Evolutionary conservation across 2,329 filamentous ascomycete genomes (phyloP).

Genomic region (Thelonectria discophora): DNA sequence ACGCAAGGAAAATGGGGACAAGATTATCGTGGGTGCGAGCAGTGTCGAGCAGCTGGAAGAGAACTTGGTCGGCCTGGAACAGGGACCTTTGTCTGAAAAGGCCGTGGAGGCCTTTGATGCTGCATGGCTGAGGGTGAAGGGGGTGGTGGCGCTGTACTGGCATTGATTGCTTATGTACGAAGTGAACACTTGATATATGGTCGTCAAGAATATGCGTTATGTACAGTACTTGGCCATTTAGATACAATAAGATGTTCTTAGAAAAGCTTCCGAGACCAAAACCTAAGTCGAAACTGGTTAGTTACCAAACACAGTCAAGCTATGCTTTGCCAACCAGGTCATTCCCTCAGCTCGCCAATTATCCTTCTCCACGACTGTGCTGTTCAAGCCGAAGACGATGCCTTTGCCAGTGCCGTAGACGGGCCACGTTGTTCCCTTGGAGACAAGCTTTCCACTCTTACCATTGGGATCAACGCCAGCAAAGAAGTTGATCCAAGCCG

Average conservation of each 20-base stretch:
- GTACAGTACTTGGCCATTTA: too few relatives aligned
- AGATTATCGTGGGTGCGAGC: conserved; percentile 60
- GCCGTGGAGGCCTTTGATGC: too few relatives aligned
- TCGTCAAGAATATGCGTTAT: too few relatives aligned
- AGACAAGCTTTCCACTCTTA: conserved; percentile 1
- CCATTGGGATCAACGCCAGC: conserved; percentile 42
- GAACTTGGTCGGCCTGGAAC: conserved; percentile 34
- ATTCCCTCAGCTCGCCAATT: conserved; percentile 44
- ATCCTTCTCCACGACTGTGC: conserved; percentile 41
- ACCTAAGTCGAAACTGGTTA: neutral
- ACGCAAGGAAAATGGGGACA: conserved; percentile 55
- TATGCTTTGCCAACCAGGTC: conserved; percentile 42
- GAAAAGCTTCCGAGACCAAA: neutral
- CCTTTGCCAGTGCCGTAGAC: conserved; percentile 40
- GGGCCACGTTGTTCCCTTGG: conserved; percentile 39
- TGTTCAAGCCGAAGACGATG: conserved; percentile 42
- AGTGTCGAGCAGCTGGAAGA: conserved; percentile 58
- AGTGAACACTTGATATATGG: too few relatives aligned
- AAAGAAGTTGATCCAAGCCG: conserved; percentile 47
- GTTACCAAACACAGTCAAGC: conserved; percentile 42
- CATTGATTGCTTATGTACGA: too few relatives aligned
- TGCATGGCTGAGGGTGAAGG: too few relatives aligned
- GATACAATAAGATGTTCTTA: too few relatives aligned
- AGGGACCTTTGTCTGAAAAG: too few relatives aligned
- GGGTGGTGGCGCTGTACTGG: too few relatives aligned